Evolutionary conservation across 768 basidiomycete species (phyloP).

Genomic region (Tylopilus sp.): DNA sequence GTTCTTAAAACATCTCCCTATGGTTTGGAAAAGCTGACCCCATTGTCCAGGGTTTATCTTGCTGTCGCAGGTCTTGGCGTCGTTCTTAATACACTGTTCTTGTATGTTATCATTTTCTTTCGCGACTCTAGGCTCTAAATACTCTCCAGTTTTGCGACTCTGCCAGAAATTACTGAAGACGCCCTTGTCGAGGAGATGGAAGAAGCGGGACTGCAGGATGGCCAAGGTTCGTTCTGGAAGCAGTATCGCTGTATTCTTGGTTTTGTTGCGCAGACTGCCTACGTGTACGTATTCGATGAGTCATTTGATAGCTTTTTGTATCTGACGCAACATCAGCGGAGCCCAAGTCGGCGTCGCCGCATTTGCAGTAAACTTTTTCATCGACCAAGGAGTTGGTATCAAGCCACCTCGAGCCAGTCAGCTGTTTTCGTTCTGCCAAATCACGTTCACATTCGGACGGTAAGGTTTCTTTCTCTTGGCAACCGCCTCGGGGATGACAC

Average conservation of each 20-base stretch:
- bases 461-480: conserved; percentile 21
- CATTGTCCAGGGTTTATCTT: conserved; percentile 52
- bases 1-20: background rate
- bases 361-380: conserved; percentile 66
- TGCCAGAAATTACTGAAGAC: conserved; percentile 71
- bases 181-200: conserved; percentile 52
- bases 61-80: conserved; percentile 63
- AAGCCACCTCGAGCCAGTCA: conserved; percentile 51
- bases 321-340: conserved; percentile 35
- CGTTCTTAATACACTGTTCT: conserved; percentile 61
- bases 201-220: conserved; percentile 36
- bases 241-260: conserved; percentile 72
- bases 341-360: conserved; percentile 66
- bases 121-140: background rate
- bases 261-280: conserved; percentile 67
- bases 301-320: background rate
- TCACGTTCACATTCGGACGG: conserved; percentile 64
- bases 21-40: conserved; percentile 1
- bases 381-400: conserved; percentile 59
- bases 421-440: conserved; percentile 68
- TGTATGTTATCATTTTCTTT: conserved; percentile 35
- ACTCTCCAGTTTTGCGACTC: conserved; percentile 51
- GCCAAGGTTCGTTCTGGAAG: conserved; percentile 58
- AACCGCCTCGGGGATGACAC: conserved; percentile 8
- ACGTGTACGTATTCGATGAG: conserved; percentile 42